Evolutionary conservation across 331 rosid species (phyloP).

Genomic region (Dryas integrifolia): DNA sequence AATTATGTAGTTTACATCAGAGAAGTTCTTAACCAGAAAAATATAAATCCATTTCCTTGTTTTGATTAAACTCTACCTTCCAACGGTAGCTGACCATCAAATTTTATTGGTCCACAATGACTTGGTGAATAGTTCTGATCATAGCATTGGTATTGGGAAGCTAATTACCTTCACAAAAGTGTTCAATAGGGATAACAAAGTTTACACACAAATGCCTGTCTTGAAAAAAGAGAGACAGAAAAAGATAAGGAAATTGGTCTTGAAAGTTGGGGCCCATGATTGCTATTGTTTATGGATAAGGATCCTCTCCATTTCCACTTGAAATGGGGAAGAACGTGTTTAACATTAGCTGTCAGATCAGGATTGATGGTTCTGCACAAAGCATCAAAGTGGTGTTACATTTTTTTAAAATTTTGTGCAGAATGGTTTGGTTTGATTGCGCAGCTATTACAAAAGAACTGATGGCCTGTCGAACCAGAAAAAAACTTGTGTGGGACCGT

Average conservation of each 20-base stretch:
- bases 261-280: not conserved
- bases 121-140: not conserved
- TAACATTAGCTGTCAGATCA: not conserved
- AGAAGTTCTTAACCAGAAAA: not conserved
- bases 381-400: not conserved
- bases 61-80: not conserved
- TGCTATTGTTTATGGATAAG: not conserved
- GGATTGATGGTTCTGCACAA: not conserved
- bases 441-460: not conserved
- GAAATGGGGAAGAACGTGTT: not conserved
- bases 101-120: too few species aligned
- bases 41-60: too few species aligned
- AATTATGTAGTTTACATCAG: not conserved
- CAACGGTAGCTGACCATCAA: not conserved
- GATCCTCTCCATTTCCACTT: conserved; percentile 1
- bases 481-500: not conserved
- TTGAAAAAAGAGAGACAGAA: not conserved
- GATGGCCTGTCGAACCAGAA: not conserved
- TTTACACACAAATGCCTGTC: not conserved
- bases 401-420: conserved; percentile 1
- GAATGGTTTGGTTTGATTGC: not conserved
- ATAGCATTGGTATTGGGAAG: not conserved
- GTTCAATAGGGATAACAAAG: not conserved
- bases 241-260: not conserved
- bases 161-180: not conserved